Percentiles rank a stretch among this genome's conserved stretches.
Conservation (phyloP, 2,329 filamentous ascomycete genomes). For the Penicillium sp. region DNA sequence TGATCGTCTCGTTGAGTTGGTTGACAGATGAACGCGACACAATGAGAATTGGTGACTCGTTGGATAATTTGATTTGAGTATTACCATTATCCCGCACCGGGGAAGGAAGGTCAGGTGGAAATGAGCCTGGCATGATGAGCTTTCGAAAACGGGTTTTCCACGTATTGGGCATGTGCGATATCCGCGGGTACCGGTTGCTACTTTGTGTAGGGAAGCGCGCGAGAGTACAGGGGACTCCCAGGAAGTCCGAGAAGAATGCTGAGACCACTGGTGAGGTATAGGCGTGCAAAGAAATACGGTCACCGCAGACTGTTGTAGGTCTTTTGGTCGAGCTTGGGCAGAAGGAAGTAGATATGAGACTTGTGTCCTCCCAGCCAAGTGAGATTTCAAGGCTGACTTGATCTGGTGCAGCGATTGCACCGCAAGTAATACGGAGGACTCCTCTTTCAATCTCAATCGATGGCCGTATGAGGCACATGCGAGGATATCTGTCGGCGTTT, state of each 20-base stretch:
- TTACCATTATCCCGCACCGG: conserved; percentile 50
- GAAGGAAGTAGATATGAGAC: conserved; percentile 67
- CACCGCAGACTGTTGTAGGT: conserved; percentile 76
- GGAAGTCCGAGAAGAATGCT: conserved; percentile 70
- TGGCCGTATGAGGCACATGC: conserved; percentile 81
- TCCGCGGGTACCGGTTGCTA: conserved; percentile 68
- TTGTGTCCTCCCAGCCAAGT: conserved; percentile 32
- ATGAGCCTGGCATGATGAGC: conserved; percentile 52
- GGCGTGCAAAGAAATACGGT: conserved; percentile 66
- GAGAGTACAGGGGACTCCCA: conserved; percentile 78
- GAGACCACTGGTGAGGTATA: conserved; percentile 68
- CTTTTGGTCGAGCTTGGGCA: conserved; percentile 36
- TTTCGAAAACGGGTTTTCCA: conserved; percentile 25
- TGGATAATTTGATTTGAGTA: conserved; percentile 71
- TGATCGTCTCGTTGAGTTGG: conserved; percentile 71
- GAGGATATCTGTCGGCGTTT: conserved; percentile 47
- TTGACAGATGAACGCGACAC: conserved; percentile 79
- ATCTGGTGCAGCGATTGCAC: conserved; percentile 36
- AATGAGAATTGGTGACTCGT: conserved; percentile 89
- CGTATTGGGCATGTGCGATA: conserved; percentile 56
- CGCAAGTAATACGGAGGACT: conserved; percentile 58
- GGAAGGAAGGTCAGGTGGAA: conserved; percentile 47
- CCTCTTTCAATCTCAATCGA: conserved; percentile 68
- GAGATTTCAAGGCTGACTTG: conserved; percentile 38
- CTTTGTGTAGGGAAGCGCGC: conserved; percentile 76